Conservation (phyloP, 805 yeast species). For the Candida mattraensis region DNA sequence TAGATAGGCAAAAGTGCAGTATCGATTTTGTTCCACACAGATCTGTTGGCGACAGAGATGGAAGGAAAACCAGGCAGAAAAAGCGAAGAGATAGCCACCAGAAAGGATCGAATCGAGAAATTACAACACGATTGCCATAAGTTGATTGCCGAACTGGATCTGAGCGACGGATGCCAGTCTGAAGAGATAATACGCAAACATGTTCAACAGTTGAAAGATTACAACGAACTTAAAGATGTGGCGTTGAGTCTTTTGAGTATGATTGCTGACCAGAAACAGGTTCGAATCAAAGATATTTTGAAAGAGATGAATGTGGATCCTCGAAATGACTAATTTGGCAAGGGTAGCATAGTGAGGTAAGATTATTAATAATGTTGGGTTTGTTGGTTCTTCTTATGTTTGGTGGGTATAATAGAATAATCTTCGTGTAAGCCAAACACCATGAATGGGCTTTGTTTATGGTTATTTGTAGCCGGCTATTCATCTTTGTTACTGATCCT, state of each 20-base stretch:
- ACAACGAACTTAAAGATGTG: slow-evolving; percentile 63
- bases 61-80: background rate
- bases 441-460: too few species aligned
- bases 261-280: slow-evolving; percentile 58
- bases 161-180: slow-evolving; percentile 28
- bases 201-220: slow-evolving; percentile 50
- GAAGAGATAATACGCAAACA: slow-evolving; percentile 50
- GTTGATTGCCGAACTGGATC: slow-evolving; percentile 19
- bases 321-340: slow-evolving; percentile 26
- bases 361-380: too few species aligned
- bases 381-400: too few species aligned
- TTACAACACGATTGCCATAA: slow-evolving; percentile 21
- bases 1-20: too few species aligned
- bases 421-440: too few species aligned
- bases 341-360: background rate
- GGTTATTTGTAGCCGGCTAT: too few species aligned
- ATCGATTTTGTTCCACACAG: too few species aligned
- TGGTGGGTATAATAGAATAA: too few species aligned
- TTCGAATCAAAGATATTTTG: slow-evolving; percentile 47
- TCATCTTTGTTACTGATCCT: too few species aligned
- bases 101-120: slow-evolving; percentile 15
- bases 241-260: slow-evolving; percentile 56
- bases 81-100: background rate
- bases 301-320: slow-evolving; percentile 61
- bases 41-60: background rate